These are phyloP conservation scores for Talaromyces sp. DNA, from an alignment of 2,329 filamentous ascomycete species.

Conservation along the genomic window DNA sequence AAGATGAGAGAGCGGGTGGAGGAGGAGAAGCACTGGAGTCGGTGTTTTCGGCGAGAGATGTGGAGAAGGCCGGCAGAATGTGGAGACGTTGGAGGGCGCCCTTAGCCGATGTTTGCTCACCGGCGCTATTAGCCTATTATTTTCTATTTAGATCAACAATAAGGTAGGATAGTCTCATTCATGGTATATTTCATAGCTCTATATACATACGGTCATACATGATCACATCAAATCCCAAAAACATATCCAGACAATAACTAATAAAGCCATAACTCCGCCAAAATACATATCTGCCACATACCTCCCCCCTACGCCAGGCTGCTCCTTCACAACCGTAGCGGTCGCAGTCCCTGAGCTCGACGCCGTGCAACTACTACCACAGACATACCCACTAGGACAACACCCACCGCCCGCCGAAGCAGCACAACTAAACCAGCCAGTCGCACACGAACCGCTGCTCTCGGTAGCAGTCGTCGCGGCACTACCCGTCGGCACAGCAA, in stretches of 20 bases:
- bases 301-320: conserved; percentile 21
- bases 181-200: not conserved
- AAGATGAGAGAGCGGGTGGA: conserved; percentile 2
- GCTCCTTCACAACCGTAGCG: conserved; percentile 46
- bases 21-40: not conserved
- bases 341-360: conserved; percentile 46
- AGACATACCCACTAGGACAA: conserved; percentile 74
- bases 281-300: conserved; percentile 15
- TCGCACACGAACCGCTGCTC: conserved; percentile 58
- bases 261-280: conserved; percentile 5
- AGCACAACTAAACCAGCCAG: conserved; percentile 73
- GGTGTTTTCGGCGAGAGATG: not conserved
- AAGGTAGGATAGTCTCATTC: not conserved
- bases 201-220: not conserved
- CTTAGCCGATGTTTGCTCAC: conserved; percentile 4
- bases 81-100: not conserved
- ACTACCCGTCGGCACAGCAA: conserved; percentile 59
- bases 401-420: conserved; percentile 70
- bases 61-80: not conserved
- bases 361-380: conserved; percentile 48
- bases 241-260: conserved; percentile 3
- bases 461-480: conserved; percentile 27
- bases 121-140: not conserved
- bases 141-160: too few relatives aligned
- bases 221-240: conserved; percentile 1